These are phyloP conservation scores for Kalanchoe fedtschenkoi DNA, from an alignment of 164 flowering plant species.

Conservation along the genomic window DNA sequence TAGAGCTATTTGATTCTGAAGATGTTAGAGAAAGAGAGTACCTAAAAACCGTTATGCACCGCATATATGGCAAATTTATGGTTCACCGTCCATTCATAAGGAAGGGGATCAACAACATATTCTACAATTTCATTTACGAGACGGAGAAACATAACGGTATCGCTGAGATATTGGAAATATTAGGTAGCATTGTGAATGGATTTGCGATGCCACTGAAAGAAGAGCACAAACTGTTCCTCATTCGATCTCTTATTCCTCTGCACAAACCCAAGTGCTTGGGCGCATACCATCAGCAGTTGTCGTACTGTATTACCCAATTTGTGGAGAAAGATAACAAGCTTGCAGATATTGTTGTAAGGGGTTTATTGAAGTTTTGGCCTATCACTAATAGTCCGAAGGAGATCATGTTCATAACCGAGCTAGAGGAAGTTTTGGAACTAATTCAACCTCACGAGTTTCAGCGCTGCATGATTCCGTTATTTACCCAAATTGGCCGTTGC, in stretches of 20 bases:
- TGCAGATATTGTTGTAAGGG: slow-evolving; percentile 68
- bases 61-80: slow-evolving; percentile 84
- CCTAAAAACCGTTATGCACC: slow-evolving; percentile 78
- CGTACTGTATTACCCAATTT: slow-evolving; percentile 74
- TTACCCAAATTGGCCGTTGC: slow-evolving; percentile 54
- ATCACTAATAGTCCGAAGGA: slow-evolving; percentile 77
- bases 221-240: slow-evolving; percentile 72
- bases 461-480: slow-evolving; percentile 71
- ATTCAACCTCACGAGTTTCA: slow-evolving; percentile 60
- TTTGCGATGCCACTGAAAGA: slow-evolving; percentile 86
- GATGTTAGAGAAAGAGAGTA: slow-evolving; percentile 88
- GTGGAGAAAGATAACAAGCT: slow-evolving; percentile 88
- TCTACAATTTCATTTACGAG: slow-evolving; percentile 61
- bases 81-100: slow-evolving; percentile 75
- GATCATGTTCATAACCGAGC: slow-evolving; percentile 65
- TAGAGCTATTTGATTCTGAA: slow-evolving; percentile 77
- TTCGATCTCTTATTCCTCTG: slow-evolving; percentile 61
- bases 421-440: slow-evolving; percentile 73
- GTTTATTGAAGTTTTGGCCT: slow-evolving; percentile 72
- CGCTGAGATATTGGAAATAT: slow-evolving; percentile 70
- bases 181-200: slow-evolving; percentile 80
- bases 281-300: slow-evolving; percentile 74
- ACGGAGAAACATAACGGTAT: slow-evolving; percentile 79
- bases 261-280: slow-evolving; percentile 77
- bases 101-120: slow-evolving; percentile 73